These are phyloP conservation scores for Simmondsia chinensis DNA, from an alignment of 148 eudicot genomes.

Conservation along the genomic window DNA sequence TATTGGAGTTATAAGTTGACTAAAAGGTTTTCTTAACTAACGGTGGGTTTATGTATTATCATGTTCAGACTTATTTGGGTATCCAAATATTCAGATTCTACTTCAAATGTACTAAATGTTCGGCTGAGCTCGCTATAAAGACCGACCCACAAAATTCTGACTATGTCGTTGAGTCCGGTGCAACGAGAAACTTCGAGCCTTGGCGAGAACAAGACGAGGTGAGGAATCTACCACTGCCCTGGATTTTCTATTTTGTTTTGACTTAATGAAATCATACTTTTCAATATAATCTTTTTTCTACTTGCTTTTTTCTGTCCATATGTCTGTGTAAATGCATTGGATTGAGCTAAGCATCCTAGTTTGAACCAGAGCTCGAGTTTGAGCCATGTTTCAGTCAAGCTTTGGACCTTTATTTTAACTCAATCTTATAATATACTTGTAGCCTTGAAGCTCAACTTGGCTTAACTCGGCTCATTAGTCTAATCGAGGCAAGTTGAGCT, in stretches of 20 bases:
- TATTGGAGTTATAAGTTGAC: not conserved
- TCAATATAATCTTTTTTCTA: not conserved
- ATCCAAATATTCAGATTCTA: conserved; percentile 86
- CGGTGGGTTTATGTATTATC: not conserved
- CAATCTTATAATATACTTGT: too few relatives aligned
- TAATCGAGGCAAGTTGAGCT: too few relatives aligned
- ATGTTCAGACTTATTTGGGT: conserved; percentile 77
- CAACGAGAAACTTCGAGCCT: conserved; percentile 80
- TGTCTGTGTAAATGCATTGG: too few relatives aligned
- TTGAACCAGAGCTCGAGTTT: too few relatives aligned
- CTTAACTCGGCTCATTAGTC: too few relatives aligned
- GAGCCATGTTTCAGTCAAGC: too few relatives aligned
- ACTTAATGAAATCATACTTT: not conserved
- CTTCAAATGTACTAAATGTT: conserved; percentile 84
- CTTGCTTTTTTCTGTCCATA: too few relatives aligned
- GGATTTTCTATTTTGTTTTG: conserved; percentile 1
- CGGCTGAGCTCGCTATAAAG: conserved; percentile 73
- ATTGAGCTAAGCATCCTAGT: too few relatives aligned
- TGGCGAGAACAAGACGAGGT: conserved; percentile 95
- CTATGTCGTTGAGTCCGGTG: conserved; percentile 83
- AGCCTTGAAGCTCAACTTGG: too few relatives aligned
- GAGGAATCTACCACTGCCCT: not conserved
- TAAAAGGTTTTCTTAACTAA: not conserved
- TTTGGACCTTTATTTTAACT: too few relatives aligned
- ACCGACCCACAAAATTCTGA: conserved; percentile 93